phyloP scores from a whole-genome alignment of 2,329 filamentous ascomycete species.

The Phaeosphaeria sp. region DNA sequence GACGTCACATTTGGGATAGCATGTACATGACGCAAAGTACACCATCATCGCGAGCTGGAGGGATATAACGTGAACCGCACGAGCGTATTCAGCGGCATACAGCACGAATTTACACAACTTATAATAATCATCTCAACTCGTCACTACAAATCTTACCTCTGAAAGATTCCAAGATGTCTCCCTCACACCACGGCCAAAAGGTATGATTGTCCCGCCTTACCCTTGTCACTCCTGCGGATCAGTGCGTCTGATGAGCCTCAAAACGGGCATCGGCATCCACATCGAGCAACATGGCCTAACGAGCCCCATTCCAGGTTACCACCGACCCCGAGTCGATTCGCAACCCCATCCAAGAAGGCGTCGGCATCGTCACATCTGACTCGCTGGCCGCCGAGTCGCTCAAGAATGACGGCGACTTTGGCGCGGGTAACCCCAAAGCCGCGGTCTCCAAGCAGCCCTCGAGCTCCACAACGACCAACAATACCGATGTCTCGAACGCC shows the following conservation, averaged over 20 bases:
- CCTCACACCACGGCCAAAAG: conserved; percentile 23
- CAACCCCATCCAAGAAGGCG: conserved; percentile 63
- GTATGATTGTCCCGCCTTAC: conserved; percentile 8
- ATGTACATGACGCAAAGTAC: conserved; percentile 5
- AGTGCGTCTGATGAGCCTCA: background rate
- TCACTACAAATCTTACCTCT: background rate
- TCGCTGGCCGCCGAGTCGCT: conserved; percentile 80
- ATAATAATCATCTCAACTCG: background rate
- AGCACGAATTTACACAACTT: background rate
- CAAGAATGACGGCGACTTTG: conserved; percentile 65
- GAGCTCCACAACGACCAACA: conserved; percentile 63
- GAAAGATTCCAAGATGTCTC: conserved; percentile 12
- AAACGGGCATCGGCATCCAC: background rate
- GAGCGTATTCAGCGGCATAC: background rate
- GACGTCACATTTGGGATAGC: conserved; percentile 1
- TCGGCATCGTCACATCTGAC: conserved; percentile 70
- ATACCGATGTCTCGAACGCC: conserved; percentile 62
- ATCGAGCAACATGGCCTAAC: conserved; percentile 6
- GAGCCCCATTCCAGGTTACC: conserved; percentile 47
- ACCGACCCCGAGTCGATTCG: conserved; percentile 57
- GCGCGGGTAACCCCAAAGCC: conserved; percentile 63
- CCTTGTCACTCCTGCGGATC: background rate
- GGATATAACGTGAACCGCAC: background rate
- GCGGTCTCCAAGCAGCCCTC: conserved; percentile 59
- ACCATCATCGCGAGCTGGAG: background rate